These are phyloP conservation scores for Bothriochloa decipiens DNA, from an alignment of 176 grass and related monocot genomes.

Conservation along the genomic window DNA sequence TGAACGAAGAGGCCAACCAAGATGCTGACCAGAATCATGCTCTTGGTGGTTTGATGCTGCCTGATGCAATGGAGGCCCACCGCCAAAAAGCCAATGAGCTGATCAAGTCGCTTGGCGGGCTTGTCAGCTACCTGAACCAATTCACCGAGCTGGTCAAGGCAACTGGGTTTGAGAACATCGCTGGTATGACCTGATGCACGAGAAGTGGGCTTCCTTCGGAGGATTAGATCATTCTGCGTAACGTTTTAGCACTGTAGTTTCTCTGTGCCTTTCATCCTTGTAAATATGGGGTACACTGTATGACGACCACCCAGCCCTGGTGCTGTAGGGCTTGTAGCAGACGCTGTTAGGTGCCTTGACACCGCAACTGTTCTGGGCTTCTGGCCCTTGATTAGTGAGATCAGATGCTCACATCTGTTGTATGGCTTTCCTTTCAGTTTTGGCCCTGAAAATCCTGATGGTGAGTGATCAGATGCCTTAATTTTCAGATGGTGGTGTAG, in stretches of 20 bases:
- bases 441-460: not conserved
- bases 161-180: conserved; percentile 57
- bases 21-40: conserved; percentile 25
- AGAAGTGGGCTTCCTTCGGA: not conserved
- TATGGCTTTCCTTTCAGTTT: not conserved
- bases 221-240: conserved; percentile 13
- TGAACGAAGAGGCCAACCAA: conserved; percentile 46
- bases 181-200: conserved; percentile 48
- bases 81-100: conserved; percentile 69
- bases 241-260: not conserved
- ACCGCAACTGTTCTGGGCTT: not conserved
- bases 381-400: not conserved
- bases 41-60: not conserved
- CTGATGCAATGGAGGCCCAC: conserved; percentile 44
- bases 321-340: conserved; percentile 19
- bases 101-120: conserved; percentile 66
- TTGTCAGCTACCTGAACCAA: conserved; percentile 70
- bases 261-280: not conserved
- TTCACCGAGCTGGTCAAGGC: conserved; percentile 77
- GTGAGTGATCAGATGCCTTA: not conserved
- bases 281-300: conserved; percentile 39
- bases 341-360: conserved; percentile 18
- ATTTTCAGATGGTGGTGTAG: no score
- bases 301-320: not conserved
- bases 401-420: conserved; percentile 4